Evolutionary conservation across 768 basidiomycete genomes (phyloP).

Genomic region (Postia placenta): DNA sequence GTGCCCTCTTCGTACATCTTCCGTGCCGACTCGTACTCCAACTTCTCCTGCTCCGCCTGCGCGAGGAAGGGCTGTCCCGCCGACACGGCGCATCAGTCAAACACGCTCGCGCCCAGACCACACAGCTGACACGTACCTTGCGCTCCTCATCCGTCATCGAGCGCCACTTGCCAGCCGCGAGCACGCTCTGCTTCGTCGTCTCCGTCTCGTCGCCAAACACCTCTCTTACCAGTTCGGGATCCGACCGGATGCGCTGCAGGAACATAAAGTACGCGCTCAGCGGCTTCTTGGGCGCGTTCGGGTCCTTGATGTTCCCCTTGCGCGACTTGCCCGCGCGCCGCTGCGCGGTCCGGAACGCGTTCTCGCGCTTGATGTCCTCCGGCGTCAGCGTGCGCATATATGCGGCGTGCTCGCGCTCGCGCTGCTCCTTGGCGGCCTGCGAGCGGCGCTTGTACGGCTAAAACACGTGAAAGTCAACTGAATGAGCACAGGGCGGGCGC

Average conservation of each 20-base stretch:
- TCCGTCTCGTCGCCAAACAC: conserved; percentile 90
- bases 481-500: conserved; percentile 14
- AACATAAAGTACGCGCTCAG: conserved; percentile 95
- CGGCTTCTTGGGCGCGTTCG: conserved; percentile 95
- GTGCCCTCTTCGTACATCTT: conserved; percentile 85
- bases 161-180: conserved; percentile 91
- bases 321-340: conserved; percentile 90
- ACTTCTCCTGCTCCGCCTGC: conserved; percentile 92
- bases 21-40: conserved; percentile 84
- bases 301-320: conserved; percentile 93
- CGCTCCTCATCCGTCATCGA: conserved; percentile 91
- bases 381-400: conserved; percentile 89
- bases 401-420: conserved; percentile 73
- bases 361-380: conserved; percentile 93
- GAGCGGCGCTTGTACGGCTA: conserved; percentile 86
- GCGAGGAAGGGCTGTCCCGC: conserved; percentile 75
- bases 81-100: conserved; percentile 8
- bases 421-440: conserved; percentile 75
- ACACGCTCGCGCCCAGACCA: background rate
- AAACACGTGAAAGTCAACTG: conserved; percentile 14
- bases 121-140: conserved; percentile 48
- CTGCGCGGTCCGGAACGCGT: conserved; percentile 84
- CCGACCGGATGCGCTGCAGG: conserved; percentile 81
- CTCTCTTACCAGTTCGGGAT: conserved; percentile 63
- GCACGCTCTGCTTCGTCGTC: conserved; percentile 90